Evolutionary conservation across 1,139 yeast species (phyloP).

Genomic region (Sugiyamaella castrensis): DNA sequence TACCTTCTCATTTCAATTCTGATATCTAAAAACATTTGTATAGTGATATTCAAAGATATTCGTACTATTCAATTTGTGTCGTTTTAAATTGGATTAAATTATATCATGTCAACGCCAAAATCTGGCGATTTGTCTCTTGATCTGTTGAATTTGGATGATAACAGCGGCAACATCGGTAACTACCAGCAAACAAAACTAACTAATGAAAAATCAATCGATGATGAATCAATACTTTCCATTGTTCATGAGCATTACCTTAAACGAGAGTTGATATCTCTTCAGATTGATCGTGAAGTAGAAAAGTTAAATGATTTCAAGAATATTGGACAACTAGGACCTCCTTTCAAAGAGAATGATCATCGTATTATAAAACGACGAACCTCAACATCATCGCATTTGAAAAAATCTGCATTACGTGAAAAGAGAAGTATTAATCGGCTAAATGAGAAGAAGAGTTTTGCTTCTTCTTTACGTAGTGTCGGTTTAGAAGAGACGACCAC

Average conservation of each 20-base stretch:
- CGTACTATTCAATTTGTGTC: too few species aligned
- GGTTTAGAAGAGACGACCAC: too few species aligned
- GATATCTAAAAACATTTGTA: too few species aligned
- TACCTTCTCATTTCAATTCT: too few species aligned
- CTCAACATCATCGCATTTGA: neutral
- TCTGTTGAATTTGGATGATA: neutral
- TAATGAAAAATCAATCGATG: neutral
- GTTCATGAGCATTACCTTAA: conserved; percentile 79
- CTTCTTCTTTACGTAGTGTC: neutral
- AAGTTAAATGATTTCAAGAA: conserved; percentile 57
- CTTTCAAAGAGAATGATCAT: conserved; percentile 49
- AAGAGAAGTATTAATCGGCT: neutral
- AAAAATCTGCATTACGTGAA: neutral
- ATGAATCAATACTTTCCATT: conserved; percentile 5
- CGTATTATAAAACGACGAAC: neutral
- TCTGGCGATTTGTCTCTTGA: neutral
- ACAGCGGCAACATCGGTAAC: neutral
- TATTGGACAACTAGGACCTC: conserved; percentile 66
- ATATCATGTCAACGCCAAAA: too few species aligned
- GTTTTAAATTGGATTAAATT: too few species aligned
- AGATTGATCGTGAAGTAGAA: conserved; percentile 61
- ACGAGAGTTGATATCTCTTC: conserved; percentile 64
- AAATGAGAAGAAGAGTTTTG: neutral
- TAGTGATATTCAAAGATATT: too few species aligned
- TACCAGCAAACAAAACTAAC: too few species aligned